These are phyloP conservation scores for Sphaerostilbella broomeana DNA, from an alignment of 2,329 filamentous ascomycete genomes.

Conservation along the genomic window DNA sequence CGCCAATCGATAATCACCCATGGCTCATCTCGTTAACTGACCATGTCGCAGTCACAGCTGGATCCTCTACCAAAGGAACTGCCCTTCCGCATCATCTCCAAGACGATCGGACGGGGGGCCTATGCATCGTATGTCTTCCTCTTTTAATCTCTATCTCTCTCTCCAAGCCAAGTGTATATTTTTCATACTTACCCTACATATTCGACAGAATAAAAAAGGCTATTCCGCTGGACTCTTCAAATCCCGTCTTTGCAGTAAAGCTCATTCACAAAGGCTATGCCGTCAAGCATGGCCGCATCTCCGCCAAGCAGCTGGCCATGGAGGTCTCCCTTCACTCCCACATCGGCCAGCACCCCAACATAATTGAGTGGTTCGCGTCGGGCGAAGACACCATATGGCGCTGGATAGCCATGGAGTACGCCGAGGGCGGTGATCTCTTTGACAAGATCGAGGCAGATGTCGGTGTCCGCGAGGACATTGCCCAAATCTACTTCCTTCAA, in stretches of 20 bases:
- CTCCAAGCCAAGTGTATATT: conserved; percentile 7
- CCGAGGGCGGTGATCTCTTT: conserved; percentile 91
- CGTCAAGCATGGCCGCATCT: conserved; percentile 78
- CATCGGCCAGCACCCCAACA: conserved; percentile 82
- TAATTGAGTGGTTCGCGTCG: conserved; percentile 85
- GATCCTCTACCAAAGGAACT: conserved; percentile 79
- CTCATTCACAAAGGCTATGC: conserved; percentile 98
- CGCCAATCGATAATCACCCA: too few species aligned
- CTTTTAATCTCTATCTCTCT: conserved; percentile 8
- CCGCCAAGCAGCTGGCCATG: conserved; percentile 81
- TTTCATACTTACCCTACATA: conserved; percentile 2
- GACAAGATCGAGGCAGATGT: conserved; percentile 99
- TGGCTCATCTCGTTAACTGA: not conserved
- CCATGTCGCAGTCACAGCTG: conserved; percentile 68
- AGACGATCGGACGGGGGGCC: conserved; percentile 91
- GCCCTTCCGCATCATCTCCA: conserved; percentile 90
- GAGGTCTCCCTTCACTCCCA: conserved; percentile 87
- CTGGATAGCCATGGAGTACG: conserved; percentile 98
- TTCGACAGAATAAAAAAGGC: conserved; percentile 80
- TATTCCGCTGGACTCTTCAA: conserved; percentile 59
- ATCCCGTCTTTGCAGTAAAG: conserved; percentile 90
- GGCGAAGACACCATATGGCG: conserved; percentile 83
- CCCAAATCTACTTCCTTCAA: conserved; percentile 93
- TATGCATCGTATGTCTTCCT: conserved; percentile 74
- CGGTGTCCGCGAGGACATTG: conserved; percentile 88